These are phyloP conservation scores for Tilletia setariae DNA, from an alignment of 1,284 basidiomycete genomes.

Conservation along the genomic window DNA sequence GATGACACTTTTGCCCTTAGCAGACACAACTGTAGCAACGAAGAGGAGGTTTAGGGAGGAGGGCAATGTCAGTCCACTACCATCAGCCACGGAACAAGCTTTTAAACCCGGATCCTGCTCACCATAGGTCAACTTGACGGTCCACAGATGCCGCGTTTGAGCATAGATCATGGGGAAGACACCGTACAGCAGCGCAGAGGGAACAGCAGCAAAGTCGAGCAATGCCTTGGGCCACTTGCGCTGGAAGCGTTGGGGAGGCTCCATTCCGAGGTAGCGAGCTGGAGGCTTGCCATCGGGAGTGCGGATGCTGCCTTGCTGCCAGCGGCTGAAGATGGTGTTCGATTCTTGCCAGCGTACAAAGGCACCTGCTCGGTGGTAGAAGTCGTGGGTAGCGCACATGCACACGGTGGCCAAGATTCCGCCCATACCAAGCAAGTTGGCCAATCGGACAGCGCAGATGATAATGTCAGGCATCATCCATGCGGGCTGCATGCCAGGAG, in stretches of 20 bases:
- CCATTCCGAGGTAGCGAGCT: conserved; percentile 32
- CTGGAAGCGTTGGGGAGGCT: conserved; percentile 21
- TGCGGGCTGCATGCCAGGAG: conserved; percentile 24
- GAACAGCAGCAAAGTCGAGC: conserved; percentile 40
- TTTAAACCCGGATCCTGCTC: background rate
- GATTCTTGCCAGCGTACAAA: conserved; percentile 35
- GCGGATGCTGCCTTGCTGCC: conserved; percentile 17
- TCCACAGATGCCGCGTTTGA: conserved; percentile 50
- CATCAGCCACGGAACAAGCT: background rate
- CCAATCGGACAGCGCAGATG: conserved; percentile 33
- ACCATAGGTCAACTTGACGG: conserved; percentile 46
- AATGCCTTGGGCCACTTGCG: conserved; percentile 21
- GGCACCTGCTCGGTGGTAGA: conserved; percentile 45
- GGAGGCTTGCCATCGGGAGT: conserved; percentile 22
- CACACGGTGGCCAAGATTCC: conserved; percentile 35
- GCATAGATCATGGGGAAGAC: conserved; percentile 48
- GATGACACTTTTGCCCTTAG: conserved; percentile 22
- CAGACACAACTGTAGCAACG: conserved; percentile 19
- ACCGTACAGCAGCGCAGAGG: conserved; percentile 48
- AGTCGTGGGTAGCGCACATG: conserved; percentile 45
- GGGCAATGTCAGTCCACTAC: background rate
- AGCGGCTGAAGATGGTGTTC: conserved; percentile 17
- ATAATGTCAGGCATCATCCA: conserved; percentile 38
- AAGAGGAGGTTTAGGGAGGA: background rate
- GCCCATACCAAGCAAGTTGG: conserved; percentile 28